Base-by-base conservation (phyloP, 805 yeast genomes). In the Kluyveromyces lactis region DNA sequence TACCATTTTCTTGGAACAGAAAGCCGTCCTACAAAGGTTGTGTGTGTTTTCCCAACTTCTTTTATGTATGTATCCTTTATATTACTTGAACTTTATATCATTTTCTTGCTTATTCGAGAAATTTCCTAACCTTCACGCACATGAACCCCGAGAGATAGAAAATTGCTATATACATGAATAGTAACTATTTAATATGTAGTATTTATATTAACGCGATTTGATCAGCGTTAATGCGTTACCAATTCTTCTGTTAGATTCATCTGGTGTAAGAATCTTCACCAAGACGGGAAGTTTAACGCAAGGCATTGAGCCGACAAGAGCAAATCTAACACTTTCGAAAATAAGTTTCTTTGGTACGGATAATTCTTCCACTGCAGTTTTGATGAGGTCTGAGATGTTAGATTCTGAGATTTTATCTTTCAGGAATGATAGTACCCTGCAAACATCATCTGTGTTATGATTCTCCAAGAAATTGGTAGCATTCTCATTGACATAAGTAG, bases 271-370 rank as follows among this genome's bases (percentile, higher is more conserved):
- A 7, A 82, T 53, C 0, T 68, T 68, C 15, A 81, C 53, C 24
- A 85, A 61, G 4, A 67, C 62, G 0, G 81, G 82, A 4, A 87
- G 63, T 13, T 77, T 75, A 21, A 81, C 63, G 0, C 96, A 95
- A 0, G 95, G 69, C 4, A 67, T 66, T 6, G 79, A 74, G 0
- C 85, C 94, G 11, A 85, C 70, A 18, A 86, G 55, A 0, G 89
- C 89, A 47, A 68, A 79, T 41, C 96, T 66, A 11, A 84, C 51
- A 0, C 77, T 50, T 48, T 74, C 76, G 52, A 75, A 82, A 1
- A 83, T 58, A 1, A 64, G 56, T 41, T 67, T 72, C 18, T 52
- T 50, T 6, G 50, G 43, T 1, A 49, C 19, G 1, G 44, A 33
- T 2, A 39, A 11, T 19, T 44, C 43, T 9, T 26, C 26, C 17